Conservation (phyloP, 306 rosid genomes). For the Acacia acuminata region DNA sequence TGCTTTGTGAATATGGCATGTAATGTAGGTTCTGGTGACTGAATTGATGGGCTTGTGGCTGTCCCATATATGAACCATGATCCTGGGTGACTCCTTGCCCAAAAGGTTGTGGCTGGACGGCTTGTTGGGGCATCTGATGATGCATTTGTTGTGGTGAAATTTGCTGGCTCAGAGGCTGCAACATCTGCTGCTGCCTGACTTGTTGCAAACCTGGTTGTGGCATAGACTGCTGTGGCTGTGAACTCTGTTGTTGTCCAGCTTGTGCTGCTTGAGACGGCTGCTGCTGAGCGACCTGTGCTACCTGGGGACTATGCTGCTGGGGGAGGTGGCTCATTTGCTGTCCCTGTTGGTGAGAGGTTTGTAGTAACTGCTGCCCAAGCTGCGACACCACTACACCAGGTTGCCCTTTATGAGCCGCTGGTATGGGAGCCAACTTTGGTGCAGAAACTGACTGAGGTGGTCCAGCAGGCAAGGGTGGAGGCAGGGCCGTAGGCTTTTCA, state of each 20-base stretch:
- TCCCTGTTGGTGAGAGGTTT: slow-evolving; percentile 51
- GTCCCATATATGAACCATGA: slow-evolving; percentile 54
- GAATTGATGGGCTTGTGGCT: slow-evolving; percentile 66
- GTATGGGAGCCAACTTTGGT: slow-evolving; percentile 66
- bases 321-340: slow-evolving; percentile 53
- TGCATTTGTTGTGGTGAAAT: slow-evolving; percentile 48
- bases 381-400: slow-evolving; percentile 47
- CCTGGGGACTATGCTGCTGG: slow-evolving; percentile 60
- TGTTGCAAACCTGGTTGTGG: slow-evolving; percentile 54
- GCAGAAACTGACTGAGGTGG: slow-evolving; percentile 46
- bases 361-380: slow-evolving; percentile 59
- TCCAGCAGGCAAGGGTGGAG: slow-evolving; percentile 55
- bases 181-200: slow-evolving; percentile 50
- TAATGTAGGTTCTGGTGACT: slow-evolving; percentile 66
- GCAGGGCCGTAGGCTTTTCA: slow-evolving; percentile 65
- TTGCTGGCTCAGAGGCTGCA: slow-evolving; percentile 61
- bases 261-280: slow-evolving; percentile 55
- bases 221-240: slow-evolving; percentile 45
- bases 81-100: slow-evolving; percentile 62
- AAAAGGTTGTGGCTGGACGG: slow-evolving; percentile 51
- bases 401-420: slow-evolving; percentile 46
- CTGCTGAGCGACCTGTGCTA: slow-evolving; percentile 46
- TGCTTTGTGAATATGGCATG: slow-evolving; percentile 68
- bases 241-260: slow-evolving; percentile 54
- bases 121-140: slow-evolving; percentile 58